phyloP scores from a whole-genome alignment of 306 rosid genomes.

The Casuarina equisetifolia region DNA sequence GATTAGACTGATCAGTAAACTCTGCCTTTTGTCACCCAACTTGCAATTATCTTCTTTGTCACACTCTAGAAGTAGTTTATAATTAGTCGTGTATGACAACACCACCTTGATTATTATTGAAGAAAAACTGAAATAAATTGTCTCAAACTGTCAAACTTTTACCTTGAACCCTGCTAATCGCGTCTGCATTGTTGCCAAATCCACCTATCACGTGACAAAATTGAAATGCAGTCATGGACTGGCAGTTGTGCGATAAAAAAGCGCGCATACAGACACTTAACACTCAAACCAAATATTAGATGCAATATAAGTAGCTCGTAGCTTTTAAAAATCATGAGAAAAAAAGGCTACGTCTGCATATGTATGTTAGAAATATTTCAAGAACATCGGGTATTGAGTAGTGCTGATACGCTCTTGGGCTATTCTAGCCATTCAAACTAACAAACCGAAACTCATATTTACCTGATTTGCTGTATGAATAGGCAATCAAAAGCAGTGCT shows the following conservation, averaged over 20 bases:
- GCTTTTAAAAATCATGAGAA: background rate
- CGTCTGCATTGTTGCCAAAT: constrained; percentile 30
- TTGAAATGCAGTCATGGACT: background rate
- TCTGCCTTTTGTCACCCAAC: background rate
- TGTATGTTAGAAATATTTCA: background rate
- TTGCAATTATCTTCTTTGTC: background rate
- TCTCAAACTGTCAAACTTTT: background rate
- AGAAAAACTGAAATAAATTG: background rate
- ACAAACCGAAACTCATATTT: background rate
- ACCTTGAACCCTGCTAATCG: constrained; percentile 67
- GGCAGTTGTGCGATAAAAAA: background rate
- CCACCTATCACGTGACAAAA: constrained; percentile 53
- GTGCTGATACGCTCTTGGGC: background rate
- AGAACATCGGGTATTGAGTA: background rate
- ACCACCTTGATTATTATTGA: background rate
- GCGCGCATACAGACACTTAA: background rate
- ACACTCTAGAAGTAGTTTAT: background rate
- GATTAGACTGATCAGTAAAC: background rate
- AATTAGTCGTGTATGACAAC: background rate
- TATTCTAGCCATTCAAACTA: background rate
- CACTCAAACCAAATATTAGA: background rate
- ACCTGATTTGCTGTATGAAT: constrained; percentile 50
- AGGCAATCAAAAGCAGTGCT: constrained; percentile 44
- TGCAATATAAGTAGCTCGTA: background rate
- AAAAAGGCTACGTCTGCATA: too few species aligned